A percentile compares a stretch with the other conserved stretches of the same genome.
phyloP scores from a whole-genome alignment of 805 yeast species.

The Cyberlindnera nakhonratchasimensis region DNA sequence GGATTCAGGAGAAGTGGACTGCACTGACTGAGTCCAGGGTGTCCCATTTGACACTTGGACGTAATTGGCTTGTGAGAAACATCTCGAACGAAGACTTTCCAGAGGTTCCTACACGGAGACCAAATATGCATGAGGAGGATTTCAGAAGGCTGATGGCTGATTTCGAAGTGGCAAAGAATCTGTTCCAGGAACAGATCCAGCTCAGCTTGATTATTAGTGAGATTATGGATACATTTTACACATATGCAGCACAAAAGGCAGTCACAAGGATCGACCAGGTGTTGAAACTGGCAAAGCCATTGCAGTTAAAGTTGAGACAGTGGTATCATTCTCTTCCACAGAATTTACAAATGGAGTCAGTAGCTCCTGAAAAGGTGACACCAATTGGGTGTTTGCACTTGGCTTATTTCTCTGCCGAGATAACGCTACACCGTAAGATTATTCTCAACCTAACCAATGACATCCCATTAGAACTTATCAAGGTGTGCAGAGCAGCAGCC shows the following conservation, averaged over 20 bases:
- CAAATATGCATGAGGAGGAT: conserved; percentile 23
- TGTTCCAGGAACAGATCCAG: conserved; percentile 66
- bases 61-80: conserved; percentile 76
- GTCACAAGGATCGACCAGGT: conserved; percentile 62
- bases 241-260: conserved; percentile 59
- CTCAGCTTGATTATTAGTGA: conserved; percentile 67
- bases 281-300: conserved; percentile 73
- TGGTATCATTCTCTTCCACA: conserved; percentile 76
- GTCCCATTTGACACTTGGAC: conserved; percentile 66
- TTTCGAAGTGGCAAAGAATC: conserved; percentile 62
- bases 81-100: conserved; percentile 75
- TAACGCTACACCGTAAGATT: conserved; percentile 78
- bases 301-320: conserved; percentile 63
- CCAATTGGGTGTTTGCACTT: conserved; percentile 77
- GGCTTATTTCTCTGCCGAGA: conserved; percentile 86
- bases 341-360: conserved; percentile 56
- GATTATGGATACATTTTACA: conserved; percentile 67
- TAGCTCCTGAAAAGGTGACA: conserved; percentile 58
- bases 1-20: conserved; percentile 88
- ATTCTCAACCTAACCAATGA: conserved; percentile 47
- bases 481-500: conserved; percentile 83
- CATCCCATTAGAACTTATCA: conserved; percentile 49
- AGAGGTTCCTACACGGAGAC: conserved; percentile 44
- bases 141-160: conserved; percentile 38
- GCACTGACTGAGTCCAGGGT: conserved; percentile 80